These are phyloP conservation scores for Tribonema minus DNA, from an alignment of 108 stramenopile species.

Conservation along the genomic window DNA sequence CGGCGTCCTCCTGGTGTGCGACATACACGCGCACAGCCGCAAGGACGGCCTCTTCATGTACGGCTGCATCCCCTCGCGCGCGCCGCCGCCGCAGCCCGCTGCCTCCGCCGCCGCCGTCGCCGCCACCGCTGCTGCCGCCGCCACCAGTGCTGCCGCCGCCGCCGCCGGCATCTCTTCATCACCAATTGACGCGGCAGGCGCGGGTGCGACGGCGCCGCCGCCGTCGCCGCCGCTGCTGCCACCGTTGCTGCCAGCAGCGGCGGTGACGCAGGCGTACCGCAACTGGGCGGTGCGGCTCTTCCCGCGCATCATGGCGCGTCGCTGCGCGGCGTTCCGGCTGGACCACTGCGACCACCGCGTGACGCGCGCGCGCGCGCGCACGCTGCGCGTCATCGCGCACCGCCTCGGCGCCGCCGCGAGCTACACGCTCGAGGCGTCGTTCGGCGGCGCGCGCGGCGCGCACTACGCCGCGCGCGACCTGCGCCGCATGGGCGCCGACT, in stretches of 20 bases:
- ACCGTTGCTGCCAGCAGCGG: too few species aligned
- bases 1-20: neutral
- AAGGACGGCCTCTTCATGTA: conserved; percentile 24
- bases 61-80: neutral
- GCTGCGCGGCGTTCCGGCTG: neutral
- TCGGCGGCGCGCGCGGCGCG: neutral
- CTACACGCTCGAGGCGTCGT: conserved; percentile 1
- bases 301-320: neutral
- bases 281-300: conserved; percentile 3
- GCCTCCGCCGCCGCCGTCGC: neutral
- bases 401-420: neutral
- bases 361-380: neutral
- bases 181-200: conserved; percentile 21
- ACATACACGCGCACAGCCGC: conserved; percentile 16
- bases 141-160: neutral
- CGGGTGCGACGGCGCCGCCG: neutral
- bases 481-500: neutral
- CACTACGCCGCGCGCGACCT: conserved; percentile 2
- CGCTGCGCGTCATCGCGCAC: neutral
- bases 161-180: too few species aligned
- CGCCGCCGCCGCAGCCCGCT: neutral
- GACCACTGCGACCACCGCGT: conserved; percentile 3
- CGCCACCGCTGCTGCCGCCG: neutral
- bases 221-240: too few species aligned
- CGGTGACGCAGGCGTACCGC: neutral